phyloP scores from a whole-genome alignment of 192 early-diverging fungal species.

The Phycomyces blakesleeanus region DNA sequence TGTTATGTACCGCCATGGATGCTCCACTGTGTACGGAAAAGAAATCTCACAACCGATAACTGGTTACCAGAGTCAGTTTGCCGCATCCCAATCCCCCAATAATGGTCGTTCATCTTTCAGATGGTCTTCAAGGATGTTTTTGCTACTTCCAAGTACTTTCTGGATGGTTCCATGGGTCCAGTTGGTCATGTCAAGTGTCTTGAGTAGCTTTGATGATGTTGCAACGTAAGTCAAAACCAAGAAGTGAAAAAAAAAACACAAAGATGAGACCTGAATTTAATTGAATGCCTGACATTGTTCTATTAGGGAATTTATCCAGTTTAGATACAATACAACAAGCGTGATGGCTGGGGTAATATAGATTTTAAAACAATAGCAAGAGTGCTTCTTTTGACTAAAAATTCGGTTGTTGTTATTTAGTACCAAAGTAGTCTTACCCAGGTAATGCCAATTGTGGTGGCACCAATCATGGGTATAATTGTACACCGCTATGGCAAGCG shows the following conservation, averaged over 20 bases:
- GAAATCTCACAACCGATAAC: background rate
- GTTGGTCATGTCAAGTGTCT: conserved; percentile 27
- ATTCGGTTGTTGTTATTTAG: conserved; percentile 7
- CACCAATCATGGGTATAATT: conserved; percentile 45
- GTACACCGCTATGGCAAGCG: conserved; percentile 55
- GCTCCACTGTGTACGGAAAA: conserved; percentile 14
- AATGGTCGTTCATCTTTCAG: background rate
- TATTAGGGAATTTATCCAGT: conserved; percentile 24
- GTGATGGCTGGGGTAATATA: conserved; percentile 27
- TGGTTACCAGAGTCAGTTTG: conserved; percentile 8
- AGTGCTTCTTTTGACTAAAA: background rate
- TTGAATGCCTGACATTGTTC: background rate
- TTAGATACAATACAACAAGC: conserved; percentile 23
- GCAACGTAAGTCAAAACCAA: conserved; percentile 7
- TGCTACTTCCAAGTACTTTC: conserved; percentile 23
- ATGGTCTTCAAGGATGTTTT: conserved; percentile 11
- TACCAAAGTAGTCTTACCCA: conserved; percentile 49
- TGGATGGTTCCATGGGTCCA: conserved; percentile 32
- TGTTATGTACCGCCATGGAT: conserved; percentile 37
- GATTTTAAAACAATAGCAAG: background rate
- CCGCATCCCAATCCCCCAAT: no score
- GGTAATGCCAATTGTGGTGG: conserved; percentile 51
- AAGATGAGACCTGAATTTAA: background rate
- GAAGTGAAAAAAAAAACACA: background rate
- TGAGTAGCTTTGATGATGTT: conserved; percentile 32